Evolutionary conservation across 192 early-diverging fungal genomes (phyloP).

Genomic region (Jimgerdemannia flammicorona): DNA sequence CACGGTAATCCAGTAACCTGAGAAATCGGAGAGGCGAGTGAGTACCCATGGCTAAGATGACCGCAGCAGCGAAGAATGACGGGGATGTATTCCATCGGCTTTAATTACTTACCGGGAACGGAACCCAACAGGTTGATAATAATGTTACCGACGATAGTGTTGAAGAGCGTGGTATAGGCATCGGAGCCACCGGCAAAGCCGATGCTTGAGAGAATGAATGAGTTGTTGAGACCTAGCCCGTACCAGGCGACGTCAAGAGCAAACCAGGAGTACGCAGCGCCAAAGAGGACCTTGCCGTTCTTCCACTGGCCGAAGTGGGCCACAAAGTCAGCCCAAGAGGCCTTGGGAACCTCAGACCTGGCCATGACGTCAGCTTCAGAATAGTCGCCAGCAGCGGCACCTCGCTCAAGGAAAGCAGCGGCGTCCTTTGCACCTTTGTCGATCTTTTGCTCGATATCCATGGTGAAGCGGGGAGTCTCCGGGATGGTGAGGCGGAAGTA

Average conservation of each 20-base stretch:
- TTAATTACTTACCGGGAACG: conserved; percentile 57
- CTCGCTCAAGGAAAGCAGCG: conserved; percentile 32
- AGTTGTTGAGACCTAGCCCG: conserved; percentile 79
- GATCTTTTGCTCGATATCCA: conserved; percentile 69
- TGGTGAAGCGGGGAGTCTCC: conserved; percentile 86
- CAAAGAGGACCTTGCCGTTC: conserved; percentile 77
- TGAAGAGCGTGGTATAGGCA: conserved; percentile 24
- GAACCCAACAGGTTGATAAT: conserved; percentile 84
- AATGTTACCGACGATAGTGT: conserved; percentile 83
- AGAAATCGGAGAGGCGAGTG: not conserved
- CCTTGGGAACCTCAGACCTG: conserved; percentile 22
- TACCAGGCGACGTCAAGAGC: conserved; percentile 77
- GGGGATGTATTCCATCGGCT: no score
- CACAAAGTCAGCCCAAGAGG: conserved; percentile 52
- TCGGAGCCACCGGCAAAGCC: conserved; percentile 49
- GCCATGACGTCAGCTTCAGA: conserved; percentile 25
- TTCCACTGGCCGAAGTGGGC: conserved; percentile 75
- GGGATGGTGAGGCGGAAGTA: conserved; percentile 93
- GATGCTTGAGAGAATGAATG: conserved; percentile 68
- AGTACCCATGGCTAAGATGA: not conserved
- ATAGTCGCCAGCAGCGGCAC: conserved; percentile 41
- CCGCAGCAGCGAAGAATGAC: not conserved
- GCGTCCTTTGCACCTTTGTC: conserved; percentile 56
- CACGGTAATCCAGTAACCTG: conserved; percentile 90
- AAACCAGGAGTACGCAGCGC: conserved; percentile 78